Percentiles rank a stretch among this genome's conserved stretches.
Evolutionary conservation across 106 monocot species (phyloP).

Genomic region (Phalaenopsis equestris): DNA sequence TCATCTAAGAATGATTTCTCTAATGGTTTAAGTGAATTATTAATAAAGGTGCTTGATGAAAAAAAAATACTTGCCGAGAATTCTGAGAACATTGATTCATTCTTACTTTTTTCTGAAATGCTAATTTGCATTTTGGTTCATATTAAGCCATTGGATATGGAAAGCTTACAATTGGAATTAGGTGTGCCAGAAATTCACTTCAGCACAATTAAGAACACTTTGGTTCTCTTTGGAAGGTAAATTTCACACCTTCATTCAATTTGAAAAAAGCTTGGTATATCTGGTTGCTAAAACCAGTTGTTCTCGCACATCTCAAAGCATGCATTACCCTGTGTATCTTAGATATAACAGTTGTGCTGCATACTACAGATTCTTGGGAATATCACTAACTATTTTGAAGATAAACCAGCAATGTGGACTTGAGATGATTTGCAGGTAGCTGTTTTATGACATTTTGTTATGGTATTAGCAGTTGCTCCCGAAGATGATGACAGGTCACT

Average conservation of each 20-base stretch:
- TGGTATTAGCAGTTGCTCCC: background rate
- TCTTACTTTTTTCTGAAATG: conserved; percentile 31
- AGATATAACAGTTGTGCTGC: background rate
- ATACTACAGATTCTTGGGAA: conserved; percentile 29
- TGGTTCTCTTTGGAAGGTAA: conserved; percentile 40
- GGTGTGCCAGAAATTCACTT: background rate
- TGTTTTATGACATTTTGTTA: background rate
- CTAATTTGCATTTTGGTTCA: conserved; percentile 22
- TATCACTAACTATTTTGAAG: conserved; percentile 19
- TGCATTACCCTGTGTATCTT: background rate
- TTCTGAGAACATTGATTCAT: conserved; percentile 15
- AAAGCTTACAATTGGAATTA: conserved; percentile 3
- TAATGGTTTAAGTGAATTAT: conserved; percentile 19
- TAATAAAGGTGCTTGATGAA: conserved; percentile 24
- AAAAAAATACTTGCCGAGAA: conserved; percentile 10
- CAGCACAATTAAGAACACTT: conserved; percentile 16
- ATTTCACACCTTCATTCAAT: background rate
- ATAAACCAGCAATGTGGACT: conserved; percentile 13
- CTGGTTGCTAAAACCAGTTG: background rate
- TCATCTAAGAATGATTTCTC: conserved; percentile 9
- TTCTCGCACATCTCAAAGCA: background rate
- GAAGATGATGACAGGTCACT: too few species aligned
- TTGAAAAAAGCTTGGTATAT: background rate
- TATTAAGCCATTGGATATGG: conserved; percentile 6
- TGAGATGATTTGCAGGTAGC: conserved; percentile 27